Conservation (phyloP, 129 eudicot genomes). For the Oenanthe sinensis region DNA sequence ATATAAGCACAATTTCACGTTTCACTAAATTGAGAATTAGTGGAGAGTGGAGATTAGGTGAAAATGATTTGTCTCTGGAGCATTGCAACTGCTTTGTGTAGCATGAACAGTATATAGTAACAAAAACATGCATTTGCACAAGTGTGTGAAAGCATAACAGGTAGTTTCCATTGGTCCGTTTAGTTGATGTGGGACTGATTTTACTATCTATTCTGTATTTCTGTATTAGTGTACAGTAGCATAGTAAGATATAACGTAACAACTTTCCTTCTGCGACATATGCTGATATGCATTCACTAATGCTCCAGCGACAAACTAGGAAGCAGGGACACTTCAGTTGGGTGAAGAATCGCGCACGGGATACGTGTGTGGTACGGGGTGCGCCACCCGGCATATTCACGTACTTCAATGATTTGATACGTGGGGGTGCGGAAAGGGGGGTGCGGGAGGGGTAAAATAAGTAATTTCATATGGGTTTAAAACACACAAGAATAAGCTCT, state of each 20-base stretch:
- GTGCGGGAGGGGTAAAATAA: too few species aligned
- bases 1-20: neutral
- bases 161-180: neutral
- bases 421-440: too few species aligned
- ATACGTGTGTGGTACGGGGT: too few species aligned
- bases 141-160: neutral
- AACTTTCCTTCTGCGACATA: neutral
- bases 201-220: neutral
- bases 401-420: too few species aligned
- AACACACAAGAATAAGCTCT: too few species aligned
- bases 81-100: neutral
- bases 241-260: neutral
- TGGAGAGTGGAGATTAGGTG: too few species aligned
- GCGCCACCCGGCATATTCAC: too few species aligned
- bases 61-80: neutral
- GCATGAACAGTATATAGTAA: neutral
- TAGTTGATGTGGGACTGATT: neutral
- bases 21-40: neutral
- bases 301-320: too few species aligned
- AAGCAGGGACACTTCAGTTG: too few species aligned
- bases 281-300: too few species aligned
- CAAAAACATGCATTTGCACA: neutral
- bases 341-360: too few species aligned
- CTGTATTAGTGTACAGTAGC: neutral
- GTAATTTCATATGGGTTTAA: too few species aligned